These are phyloP conservation scores for Lactarius pseudohatsudake DNA, from an alignment of 768 basidiomycete species.

Conservation along the genomic window DNA sequence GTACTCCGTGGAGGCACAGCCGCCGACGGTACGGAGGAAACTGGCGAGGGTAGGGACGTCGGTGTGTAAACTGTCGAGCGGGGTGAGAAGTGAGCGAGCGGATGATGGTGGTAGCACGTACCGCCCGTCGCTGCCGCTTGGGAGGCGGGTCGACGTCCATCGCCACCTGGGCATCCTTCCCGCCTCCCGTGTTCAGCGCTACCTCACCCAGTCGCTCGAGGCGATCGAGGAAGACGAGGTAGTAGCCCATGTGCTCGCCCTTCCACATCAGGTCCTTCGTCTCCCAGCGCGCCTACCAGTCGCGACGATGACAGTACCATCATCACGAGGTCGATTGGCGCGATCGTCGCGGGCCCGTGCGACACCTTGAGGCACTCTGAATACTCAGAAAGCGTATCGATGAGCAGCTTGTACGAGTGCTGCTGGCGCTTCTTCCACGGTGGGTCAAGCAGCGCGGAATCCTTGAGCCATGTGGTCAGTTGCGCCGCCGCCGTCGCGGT, in stretches of 20 bases:
- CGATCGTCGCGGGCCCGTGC: constrained; percentile 21
- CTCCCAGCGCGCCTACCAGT: constrained; percentile 18
- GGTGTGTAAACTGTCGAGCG: background rate
- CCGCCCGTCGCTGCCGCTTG: constrained; percentile 1
- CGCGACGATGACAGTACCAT: constrained; percentile 10
- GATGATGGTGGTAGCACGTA: too few relatives aligned
- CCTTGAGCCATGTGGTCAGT: constrained; percentile 52
- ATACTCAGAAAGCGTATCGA: constrained; percentile 9
- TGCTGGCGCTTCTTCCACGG: constrained; percentile 21
- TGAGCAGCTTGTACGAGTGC: constrained; percentile 18
- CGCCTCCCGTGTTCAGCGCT: background rate
- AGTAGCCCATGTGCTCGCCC: constrained; percentile 13
- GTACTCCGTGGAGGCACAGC: background rate
- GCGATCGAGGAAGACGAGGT: constrained; percentile 12
- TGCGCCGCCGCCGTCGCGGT: constrained; percentile 36
- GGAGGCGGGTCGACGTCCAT: constrained; percentile 18
- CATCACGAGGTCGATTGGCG: constrained; percentile 27
- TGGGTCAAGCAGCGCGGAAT: constrained; percentile 6
- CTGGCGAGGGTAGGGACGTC: background rate
- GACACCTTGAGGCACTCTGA: constrained; percentile 6
- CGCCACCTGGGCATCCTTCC: background rate
- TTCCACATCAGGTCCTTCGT: constrained; percentile 23
- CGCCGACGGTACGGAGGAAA: background rate
- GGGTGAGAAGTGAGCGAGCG: background rate
- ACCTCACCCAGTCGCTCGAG: constrained; percentile 8